Evolutionary conservation across 2,329 filamentous ascomycete genomes (phyloP).

Genomic region (Fusarium buxicola): DNA sequence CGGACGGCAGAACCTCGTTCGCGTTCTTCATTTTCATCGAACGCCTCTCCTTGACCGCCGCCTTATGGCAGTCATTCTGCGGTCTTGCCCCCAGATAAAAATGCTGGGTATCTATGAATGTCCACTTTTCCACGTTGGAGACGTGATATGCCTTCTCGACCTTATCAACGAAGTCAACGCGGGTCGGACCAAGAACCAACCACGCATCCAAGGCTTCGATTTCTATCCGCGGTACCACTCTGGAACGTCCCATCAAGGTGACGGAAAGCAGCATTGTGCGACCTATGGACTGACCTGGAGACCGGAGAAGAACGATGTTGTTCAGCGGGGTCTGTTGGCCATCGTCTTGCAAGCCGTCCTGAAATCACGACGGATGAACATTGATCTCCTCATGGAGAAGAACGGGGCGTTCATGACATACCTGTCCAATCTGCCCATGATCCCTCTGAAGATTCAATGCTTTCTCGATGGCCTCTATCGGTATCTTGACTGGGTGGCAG

Average conservation of each 20-base stretch:
- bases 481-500: conserved; percentile 38
- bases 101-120: conserved; percentile 54
- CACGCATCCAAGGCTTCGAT: conserved; percentile 46
- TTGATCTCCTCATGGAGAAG: conserved; percentile 48
- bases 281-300: conserved; percentile 50
- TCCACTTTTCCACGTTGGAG: conserved; percentile 52
- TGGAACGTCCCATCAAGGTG: conserved; percentile 39
- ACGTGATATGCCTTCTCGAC: conserved; percentile 50
- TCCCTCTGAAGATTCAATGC: conserved; percentile 43
- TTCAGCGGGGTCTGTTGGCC: conserved; percentile 50
- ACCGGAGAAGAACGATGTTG: conserved; percentile 35
- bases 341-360: conserved; percentile 52
- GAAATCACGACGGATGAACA: conserved; percentile 47
- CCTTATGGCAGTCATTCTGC: conserved; percentile 51
- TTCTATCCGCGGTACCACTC: conserved; percentile 51
- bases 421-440: conserved; percentile 46
- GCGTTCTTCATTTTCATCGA: conserved; percentile 48
- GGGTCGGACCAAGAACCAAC: conserved; percentile 21
- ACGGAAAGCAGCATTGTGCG: neutral
- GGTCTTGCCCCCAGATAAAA: conserved; percentile 47
- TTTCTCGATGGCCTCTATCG: conserved; percentile 53
- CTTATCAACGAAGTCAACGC: conserved; percentile 52
- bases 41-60: conserved; percentile 50
- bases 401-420: conserved; percentile 48
- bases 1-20: conserved; percentile 25